Conservation (phyloP, 2,329 filamentous ascomycete genomes). For the Chalaropsis thielavioides region DNA sequence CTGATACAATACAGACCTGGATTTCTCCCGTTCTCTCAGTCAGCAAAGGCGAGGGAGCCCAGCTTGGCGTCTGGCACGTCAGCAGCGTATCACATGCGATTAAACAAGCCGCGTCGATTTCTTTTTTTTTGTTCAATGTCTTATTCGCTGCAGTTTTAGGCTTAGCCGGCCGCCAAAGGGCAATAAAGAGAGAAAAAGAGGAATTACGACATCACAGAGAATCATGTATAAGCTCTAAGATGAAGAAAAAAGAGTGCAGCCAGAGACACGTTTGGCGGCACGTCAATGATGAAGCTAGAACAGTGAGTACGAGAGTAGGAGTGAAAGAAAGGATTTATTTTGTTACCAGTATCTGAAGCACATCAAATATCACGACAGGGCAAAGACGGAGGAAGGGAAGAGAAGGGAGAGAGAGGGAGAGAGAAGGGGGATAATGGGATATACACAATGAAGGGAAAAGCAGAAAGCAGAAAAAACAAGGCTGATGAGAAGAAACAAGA, state of each 20-base stretch:
- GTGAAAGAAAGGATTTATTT: background rate
- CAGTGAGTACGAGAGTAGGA: background rate
- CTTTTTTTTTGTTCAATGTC: too few species aligned
- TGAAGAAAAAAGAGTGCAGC: too few species aligned
- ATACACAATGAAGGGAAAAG: background rate
- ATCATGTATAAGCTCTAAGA: background rate
- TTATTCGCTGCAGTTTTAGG: too few species aligned
- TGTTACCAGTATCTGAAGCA: background rate
- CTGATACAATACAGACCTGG: too few species aligned
- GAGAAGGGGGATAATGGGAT: background rate
- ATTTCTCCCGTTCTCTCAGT: too few species aligned
- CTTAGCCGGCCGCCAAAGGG: too few species aligned
- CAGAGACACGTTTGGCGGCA: too few species aligned
- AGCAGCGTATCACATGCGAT: too few species aligned
- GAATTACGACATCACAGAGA: background rate
- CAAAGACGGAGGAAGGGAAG: background rate
- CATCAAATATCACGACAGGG: background rate
- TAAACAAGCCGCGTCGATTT: too few species aligned
- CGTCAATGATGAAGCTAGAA: background rate
- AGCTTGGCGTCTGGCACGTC: too few species aligned
- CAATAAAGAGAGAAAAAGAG: too few species aligned
- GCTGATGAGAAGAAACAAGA: background rate
- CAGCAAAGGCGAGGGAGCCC: too few species aligned
- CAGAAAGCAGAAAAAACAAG: constrained; percentile 1
- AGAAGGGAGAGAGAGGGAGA: background rate